A percentile compares a stretch with the other conserved stretches of the same genome.
phyloP scores from a whole-genome alignment of 208 protist genomes.

The Leptomonas pyrrhocoris region DNA sequence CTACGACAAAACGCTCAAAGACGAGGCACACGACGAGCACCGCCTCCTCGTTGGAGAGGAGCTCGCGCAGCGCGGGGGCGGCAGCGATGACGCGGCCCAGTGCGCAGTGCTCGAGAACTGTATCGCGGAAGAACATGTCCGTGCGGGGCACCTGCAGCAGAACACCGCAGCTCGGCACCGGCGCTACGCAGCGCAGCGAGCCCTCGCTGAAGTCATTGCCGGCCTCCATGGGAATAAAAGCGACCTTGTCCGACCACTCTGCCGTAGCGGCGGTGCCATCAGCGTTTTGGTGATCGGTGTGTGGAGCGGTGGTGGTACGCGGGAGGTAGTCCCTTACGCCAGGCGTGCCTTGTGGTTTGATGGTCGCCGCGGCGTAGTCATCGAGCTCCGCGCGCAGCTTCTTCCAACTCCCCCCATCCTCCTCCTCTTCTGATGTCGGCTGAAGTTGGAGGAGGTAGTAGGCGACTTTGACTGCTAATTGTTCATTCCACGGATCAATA shows the following conservation, averaged over 20 bases:
- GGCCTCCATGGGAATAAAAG: constrained; percentile 44
- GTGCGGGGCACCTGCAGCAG: constrained; percentile 78
- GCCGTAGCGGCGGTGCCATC: not conserved
- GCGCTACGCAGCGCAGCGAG: constrained; percentile 56
- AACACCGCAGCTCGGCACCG: constrained; percentile 51
- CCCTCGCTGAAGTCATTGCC: constrained; percentile 63
- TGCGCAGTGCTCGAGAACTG: constrained; percentile 51
- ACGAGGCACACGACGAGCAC: constrained; percentile 79
- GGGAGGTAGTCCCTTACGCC: constrained; percentile 8
- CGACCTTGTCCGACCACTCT: constrained; percentile 29
- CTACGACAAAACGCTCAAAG: constrained; percentile 74
- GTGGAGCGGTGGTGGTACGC: not conserved
- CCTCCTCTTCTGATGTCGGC: not conserved
- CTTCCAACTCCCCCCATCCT: not conserved
- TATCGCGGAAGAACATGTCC: constrained; percentile 70
- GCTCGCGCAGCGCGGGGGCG: constrained; percentile 38
- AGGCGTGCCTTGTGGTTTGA: constrained; percentile 49
- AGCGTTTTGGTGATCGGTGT: not conserved
- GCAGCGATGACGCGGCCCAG: constrained; percentile 56
- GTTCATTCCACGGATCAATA: constrained; percentile 82
- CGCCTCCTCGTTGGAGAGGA: constrained; percentile 71
- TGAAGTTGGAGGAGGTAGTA: constrained; percentile 40
- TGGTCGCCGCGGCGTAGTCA: constrained; percentile 32
- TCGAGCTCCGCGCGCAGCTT: constrained; percentile 36
- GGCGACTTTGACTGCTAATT: constrained; percentile 78